Percentiles rank a stretch among this genome's conserved stretches.
These are phyloP conservation scores for Cytospora mali DNA, from an alignment of 2,329 filamentous ascomycete species.

Conservation along the genomic window DNA sequence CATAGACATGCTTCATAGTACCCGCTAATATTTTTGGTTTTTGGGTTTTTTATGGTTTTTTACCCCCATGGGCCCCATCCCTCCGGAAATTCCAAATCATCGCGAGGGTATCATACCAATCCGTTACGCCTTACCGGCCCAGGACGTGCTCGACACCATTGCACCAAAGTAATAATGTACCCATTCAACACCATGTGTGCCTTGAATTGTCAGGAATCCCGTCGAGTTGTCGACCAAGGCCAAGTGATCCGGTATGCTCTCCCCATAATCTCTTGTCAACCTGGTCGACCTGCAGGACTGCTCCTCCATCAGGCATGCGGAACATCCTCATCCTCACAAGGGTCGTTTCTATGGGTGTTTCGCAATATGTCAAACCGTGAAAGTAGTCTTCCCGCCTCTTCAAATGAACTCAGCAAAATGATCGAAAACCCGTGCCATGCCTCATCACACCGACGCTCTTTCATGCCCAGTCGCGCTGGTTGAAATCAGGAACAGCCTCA, in stretches of 20 bases:
- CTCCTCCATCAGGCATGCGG: not conserved
- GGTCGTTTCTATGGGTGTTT: not conserved
- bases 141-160: not conserved
- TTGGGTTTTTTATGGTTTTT: not conserved
- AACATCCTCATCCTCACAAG: not conserved
- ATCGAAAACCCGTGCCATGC: not conserved
- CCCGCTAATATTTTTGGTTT: not conserved
- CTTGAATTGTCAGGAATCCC: not conserved
- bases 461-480: not conserved
- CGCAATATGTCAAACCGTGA: not conserved
- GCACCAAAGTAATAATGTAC: not conserved
- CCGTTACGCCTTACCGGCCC: not conserved
- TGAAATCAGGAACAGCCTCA: not conserved
- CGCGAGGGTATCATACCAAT: not conserved
- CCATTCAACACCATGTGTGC: not conserved
- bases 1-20: too few relatives aligned
- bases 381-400: not conserved
- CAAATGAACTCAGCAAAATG: not conserved
- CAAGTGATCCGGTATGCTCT: not conserved
- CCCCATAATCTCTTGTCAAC: not conserved
- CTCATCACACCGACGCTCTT: not conserved
- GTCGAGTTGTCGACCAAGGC: not conserved
- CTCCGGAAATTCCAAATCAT: not conserved
- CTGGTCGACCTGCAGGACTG: not conserved
- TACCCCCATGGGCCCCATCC: too few relatives aligned